Evolutionary conservation across 2,329 filamentous ascomycete species (phyloP).

Genomic region (Apiospora rasikravindrae): DNA sequence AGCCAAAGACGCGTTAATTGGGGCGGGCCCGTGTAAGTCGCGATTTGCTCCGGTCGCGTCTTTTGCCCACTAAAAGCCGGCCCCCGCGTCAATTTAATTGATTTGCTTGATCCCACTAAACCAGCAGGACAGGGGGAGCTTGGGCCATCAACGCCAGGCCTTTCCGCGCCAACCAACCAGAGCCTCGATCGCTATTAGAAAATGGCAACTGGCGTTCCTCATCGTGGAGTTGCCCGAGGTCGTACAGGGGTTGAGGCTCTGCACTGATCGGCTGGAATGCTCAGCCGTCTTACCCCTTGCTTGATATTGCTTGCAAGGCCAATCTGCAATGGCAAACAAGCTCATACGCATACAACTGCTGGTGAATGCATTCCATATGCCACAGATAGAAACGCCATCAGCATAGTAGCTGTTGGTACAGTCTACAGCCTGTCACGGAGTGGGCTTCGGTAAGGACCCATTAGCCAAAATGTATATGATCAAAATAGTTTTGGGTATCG

Average conservation of each 20-base stretch:
- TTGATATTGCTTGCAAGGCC: background rate
- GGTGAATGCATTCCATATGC: background rate
- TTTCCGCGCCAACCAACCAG: background rate
- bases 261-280: background rate
- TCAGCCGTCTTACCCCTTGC: background rate
- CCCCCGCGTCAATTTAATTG: background rate
- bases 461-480: background rate
- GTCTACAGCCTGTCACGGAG: background rate
- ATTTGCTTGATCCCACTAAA: background rate
- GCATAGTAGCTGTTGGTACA: background rate
- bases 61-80: background rate
- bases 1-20: background rate
- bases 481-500: conserved; percentile 23
- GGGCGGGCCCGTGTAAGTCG: conserved; percentile 22
- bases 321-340: background rate
- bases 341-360: background rate
- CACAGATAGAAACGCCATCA: background rate
- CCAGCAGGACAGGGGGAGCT: background rate
- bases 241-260: conserved; percentile 1
- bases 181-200: background rate
- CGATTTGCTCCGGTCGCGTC: conserved; percentile 21
- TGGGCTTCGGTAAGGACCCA: background rate
- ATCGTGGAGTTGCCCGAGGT: background rate
- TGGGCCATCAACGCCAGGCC: background rate
- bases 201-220: conserved; percentile 1